Evolutionary conservation across 129 eudicot genomes (phyloP).

Genomic region (Chrysanthemum makinoi): DNA sequence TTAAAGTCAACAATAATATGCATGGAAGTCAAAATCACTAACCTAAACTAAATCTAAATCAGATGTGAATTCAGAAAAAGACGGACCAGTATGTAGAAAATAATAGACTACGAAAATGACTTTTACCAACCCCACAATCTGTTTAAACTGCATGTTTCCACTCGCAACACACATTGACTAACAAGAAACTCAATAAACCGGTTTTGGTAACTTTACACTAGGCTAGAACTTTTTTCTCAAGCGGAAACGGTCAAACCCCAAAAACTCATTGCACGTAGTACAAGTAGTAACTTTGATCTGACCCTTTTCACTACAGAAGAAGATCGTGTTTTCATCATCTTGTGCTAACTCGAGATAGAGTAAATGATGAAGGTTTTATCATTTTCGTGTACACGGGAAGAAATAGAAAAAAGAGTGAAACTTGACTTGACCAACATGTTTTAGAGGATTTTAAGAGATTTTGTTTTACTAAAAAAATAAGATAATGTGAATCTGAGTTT

Average conservation of each 20-base stretch:
- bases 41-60: conserved; percentile 13
- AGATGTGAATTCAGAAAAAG: conserved; percentile 18
- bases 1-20: conserved; percentile 24
- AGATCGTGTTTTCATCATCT: not conserved
- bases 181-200: conserved; percentile 11
- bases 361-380: conserved; percentile 7
- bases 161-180: conserved; percentile 19
- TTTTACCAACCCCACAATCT: conserved; percentile 30
- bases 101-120: conserved; percentile 21
- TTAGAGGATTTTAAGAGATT: conserved; percentile 10
- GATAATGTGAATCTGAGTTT: not conserved
- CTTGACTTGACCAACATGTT: not conserved
- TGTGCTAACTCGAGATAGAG: not conserved
- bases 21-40: conserved; percentile 12
- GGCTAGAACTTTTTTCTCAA: not conserved
- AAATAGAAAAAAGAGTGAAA: not conserved
- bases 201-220: not conserved
- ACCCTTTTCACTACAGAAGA: no score
- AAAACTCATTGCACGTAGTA: not conserved
- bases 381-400: not conserved
- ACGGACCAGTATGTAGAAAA: conserved; percentile 16
- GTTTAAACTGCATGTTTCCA: conserved; percentile 27
- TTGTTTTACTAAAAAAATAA: not conserved
- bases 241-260: not conserved
- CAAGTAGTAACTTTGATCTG: not conserved